Evolutionary conservation across 1,284 basidiomycete species (phyloP).

Genomic region (Cutaneotrichosporon sp.): DNA sequence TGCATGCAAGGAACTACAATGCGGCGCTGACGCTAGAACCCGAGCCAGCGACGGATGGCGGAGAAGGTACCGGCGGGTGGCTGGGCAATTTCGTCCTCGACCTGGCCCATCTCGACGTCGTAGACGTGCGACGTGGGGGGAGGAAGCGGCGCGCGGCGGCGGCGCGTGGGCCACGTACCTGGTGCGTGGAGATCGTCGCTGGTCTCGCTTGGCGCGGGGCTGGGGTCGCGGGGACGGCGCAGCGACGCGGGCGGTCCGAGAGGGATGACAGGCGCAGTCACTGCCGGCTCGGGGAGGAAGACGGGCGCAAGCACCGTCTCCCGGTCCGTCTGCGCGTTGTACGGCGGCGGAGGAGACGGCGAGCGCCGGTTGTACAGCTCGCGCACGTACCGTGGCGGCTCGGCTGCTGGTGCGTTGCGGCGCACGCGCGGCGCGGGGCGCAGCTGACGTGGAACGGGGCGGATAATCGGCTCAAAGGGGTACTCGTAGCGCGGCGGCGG

Average conservation of each 20-base stretch:
- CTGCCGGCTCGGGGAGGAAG: constrained; percentile 13
- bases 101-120: not conserved
- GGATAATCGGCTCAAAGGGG: constrained; percentile 9
- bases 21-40: not conserved
- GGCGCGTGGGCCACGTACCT: not conserved
- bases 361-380: constrained; percentile 16
- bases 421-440: not conserved
- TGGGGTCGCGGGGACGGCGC: no score
- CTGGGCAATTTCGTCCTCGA: not conserved
- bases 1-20: not conserved
- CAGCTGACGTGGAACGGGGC: constrained; percentile 2
- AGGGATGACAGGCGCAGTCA: not conserved
- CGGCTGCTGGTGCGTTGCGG: not conserved
- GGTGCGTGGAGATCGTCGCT: not conserved
- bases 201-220: not conserved
- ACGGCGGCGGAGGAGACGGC: constrained; percentile 39
- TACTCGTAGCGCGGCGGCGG: constrained; percentile 15
- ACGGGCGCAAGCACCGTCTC: constrained; percentile 24
- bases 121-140: not conserved
- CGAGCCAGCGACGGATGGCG: constrained; percentile 9
- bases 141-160: not conserved
- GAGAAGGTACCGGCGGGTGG: not conserved
- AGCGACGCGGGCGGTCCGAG: not conserved
- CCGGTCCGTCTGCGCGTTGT: constrained; percentile 35
- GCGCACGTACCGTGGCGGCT: constrained; percentile 12